Evolutionary conservation across 2,329 filamentous ascomycete species (phyloP).

Genomic region (Aspergillus sp.): DNA sequence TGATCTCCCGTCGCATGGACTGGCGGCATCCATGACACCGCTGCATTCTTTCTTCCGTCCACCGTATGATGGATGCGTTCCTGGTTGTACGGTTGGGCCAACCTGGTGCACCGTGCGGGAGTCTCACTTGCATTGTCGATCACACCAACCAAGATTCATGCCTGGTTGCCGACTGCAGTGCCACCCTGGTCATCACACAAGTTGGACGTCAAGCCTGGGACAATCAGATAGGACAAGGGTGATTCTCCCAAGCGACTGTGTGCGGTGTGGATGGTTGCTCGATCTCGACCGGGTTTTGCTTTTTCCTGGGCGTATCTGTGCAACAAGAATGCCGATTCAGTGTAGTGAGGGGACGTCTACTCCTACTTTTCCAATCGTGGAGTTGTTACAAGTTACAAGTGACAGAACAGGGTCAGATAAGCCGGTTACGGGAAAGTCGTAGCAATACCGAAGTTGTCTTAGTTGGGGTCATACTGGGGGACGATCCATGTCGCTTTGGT

Average conservation of each 20-base stretch:
- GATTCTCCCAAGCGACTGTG: no score
- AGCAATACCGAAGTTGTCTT: no score
- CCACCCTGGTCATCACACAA: conserved; percentile 9
- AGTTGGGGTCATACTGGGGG: no score
- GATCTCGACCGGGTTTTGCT: not conserved
- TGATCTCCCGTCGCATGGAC: not conserved
- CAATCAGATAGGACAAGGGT: not conserved
- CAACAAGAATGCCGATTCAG: not conserved
- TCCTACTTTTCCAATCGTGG: no score
- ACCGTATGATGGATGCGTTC: not conserved
- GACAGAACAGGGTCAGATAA: no score
- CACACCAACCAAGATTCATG: not conserved
- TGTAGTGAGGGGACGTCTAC: not conserved
- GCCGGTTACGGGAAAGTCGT: no score
- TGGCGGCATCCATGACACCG: not conserved
- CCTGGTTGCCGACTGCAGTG: conserved; percentile 9
- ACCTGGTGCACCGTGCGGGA: not conserved
- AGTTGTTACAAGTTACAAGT: no score
- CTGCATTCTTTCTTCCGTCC: not conserved
- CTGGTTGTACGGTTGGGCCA: not conserved
- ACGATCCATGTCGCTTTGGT: no score
- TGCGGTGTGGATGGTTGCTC: not conserved
- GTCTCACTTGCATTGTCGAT: conserved; percentile 2
- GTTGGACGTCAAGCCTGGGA: not conserved
- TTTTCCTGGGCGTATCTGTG: not conserved